A percentile compares a stretch with the other conserved stretches of the same genome.
These are phyloP conservation scores for Ustilago loliicola DNA, from an alignment of 1,284 basidiomycete species.

Conservation along the genomic window DNA sequence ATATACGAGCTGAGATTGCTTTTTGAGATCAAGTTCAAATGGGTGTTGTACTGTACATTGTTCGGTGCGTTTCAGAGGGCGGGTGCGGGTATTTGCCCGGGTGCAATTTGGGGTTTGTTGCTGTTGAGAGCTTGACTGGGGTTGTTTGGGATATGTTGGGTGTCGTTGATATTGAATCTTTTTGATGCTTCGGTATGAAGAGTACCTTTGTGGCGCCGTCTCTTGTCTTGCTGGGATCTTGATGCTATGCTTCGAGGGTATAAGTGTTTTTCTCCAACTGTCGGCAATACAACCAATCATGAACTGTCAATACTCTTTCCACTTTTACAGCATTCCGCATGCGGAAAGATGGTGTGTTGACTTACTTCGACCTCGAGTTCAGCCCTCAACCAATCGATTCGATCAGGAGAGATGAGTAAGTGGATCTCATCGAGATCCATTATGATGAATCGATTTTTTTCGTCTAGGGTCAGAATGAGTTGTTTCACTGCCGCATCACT, in stretches of 20 bases:
- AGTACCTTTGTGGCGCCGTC: too few relatives aligned
- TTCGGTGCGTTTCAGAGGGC: too few relatives aligned
- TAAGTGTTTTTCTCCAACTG: constrained; percentile 68
- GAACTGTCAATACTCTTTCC: too few relatives aligned
- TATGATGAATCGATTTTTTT: constrained; percentile 79
- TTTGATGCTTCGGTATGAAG: background rate
- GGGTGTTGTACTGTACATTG: too few relatives aligned
- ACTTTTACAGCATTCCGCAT: too few relatives aligned
- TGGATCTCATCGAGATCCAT: constrained; percentile 88
- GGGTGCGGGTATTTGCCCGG: too few relatives aligned
- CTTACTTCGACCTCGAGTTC: constrained; percentile 83
- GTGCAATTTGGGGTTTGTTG: too few relatives aligned
- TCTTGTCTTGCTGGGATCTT: background rate
- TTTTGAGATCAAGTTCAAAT: too few relatives aligned
- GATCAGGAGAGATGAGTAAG: constrained; percentile 83
- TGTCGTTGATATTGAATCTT: too few relatives aligned
- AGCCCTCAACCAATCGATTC: constrained; percentile 79
- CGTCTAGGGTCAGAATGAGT: constrained; percentile 85
- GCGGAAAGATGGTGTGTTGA: constrained; percentile 13
- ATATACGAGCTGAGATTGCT: background rate
- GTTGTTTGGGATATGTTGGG: too few relatives aligned
- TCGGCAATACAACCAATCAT: background rate
- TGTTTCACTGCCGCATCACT: constrained; percentile 92
- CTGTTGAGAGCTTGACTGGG: too few relatives aligned
- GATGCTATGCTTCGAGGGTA: constrained; percentile 51